Percentiles rank a stretch among this genome's conserved stretches.
These are phyloP conservation scores for Eucalyptus camaldulensis DNA, from an alignment of 345 rosid genomes.

Conservation along the genomic window DNA sequence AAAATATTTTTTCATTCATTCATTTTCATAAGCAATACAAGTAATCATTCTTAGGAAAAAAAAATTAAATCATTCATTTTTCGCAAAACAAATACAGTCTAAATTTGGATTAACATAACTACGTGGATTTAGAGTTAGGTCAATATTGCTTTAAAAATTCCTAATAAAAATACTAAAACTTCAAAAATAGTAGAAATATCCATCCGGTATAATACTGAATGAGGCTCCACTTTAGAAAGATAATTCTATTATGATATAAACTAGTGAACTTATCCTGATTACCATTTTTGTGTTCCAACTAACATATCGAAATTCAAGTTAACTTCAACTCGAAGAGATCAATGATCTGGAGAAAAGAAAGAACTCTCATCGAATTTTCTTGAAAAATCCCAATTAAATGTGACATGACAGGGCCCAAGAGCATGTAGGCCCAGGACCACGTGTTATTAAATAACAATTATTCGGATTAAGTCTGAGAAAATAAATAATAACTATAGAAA, in stretches of 20 bases:
- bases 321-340: neutral
- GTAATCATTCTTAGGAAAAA: too few relatives aligned
- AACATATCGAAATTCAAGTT: neutral
- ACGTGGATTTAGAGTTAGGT: neutral
- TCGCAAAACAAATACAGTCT: too few relatives aligned
- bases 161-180: neutral
- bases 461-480: neutral
- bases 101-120: neutral
- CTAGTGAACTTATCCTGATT: neutral
- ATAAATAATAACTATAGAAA: neutral
- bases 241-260: neutral
- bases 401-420: neutral
- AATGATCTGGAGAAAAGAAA: neutral
- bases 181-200: neutral
- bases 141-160: neutral
- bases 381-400: neutral
- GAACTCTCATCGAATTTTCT: neutral
- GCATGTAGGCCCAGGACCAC: neutral
- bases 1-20: too few relatives aligned
- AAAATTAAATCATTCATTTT: too few relatives aligned
- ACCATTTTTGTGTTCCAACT: neutral
- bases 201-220: neutral
- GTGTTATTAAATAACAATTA: neutral
- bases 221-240: neutral
- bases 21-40: too few relatives aligned